phyloP scores from a whole-genome alignment of 2,329 filamentous ascomycete genomes.

The Sphaceloma murrayae region DNA sequence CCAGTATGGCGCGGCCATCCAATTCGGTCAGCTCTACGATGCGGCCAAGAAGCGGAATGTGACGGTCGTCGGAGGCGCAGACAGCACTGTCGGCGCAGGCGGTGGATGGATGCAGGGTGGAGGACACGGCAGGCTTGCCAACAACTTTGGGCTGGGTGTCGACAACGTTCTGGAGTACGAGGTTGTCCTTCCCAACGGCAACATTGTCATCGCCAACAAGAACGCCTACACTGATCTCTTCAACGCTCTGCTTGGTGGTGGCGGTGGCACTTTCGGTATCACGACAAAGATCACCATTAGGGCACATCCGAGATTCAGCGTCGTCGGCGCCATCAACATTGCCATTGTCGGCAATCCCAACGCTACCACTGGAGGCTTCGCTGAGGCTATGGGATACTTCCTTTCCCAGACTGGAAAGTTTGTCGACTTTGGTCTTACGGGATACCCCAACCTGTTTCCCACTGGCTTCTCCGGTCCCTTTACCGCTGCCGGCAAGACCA shows the following conservation, averaged over 20 bases:
- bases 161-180: slow-evolving; percentile 23
- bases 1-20: slow-evolving; percentile 9
- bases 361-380: slow-evolving; percentile 9
- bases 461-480: slow-evolving; percentile 8
- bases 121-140: slow-evolving; percentile 22
- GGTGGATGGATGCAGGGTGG: slow-evolving; percentile 24
- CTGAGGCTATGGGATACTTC: slow-evolving; percentile 2
- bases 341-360: slow-evolving; percentile 11
- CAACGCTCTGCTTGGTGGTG: slow-evolving; percentile 21
- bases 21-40: slow-evolving; percentile 8
- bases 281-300: slow-evolving; percentile 16
- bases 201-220: slow-evolving; percentile 21
- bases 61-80: slow-evolving; percentile 16
- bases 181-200: slow-evolving; percentile 23
- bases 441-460: slow-evolving; percentile 7
- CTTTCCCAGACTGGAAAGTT: slow-evolving; percentile 5
- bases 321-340: slow-evolving; percentile 24
- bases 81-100: slow-evolving; percentile 22
- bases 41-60: slow-evolving; percentile 5
- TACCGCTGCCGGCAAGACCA: slow-evolving; percentile 11
- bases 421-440: slow-evolving; percentile 10
- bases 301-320: slow-evolving; percentile 2
- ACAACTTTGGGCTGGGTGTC: slow-evolving; percentile 23
- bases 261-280: slow-evolving; percentile 18
- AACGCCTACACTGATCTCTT: slow-evolving; percentile 20